Evolutionary conservation across 257 asterid genomes (phyloP).

Genomic region (Plantago major): DNA sequence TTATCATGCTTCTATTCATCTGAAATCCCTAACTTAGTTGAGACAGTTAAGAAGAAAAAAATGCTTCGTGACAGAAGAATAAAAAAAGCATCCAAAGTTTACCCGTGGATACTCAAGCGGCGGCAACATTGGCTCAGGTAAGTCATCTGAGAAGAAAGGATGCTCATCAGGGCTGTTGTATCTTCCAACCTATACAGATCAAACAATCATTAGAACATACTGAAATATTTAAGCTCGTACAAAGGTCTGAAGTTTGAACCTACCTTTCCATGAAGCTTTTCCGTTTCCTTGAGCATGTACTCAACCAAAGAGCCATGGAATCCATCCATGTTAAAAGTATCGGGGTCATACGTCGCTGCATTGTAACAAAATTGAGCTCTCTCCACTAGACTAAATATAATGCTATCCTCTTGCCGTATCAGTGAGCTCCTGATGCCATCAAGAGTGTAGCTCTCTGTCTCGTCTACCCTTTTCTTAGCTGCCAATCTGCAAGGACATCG

Average conservation of each 20-base stretch:
- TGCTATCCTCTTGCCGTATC: constrained; percentile 91
- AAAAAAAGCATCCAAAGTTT: constrained; percentile 3
- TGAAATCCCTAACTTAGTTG: too few relatives aligned
- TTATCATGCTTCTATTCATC: too few relatives aligned
- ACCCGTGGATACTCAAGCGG: constrained; percentile 88
- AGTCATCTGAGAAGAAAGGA: constrained; percentile 72
- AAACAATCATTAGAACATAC: constrained; percentile 5
- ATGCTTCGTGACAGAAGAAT: too few relatives aligned
- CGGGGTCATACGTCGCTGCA: constrained; percentile 58
- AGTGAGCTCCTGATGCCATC: constrained; percentile 82
- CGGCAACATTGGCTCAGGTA: constrained; percentile 68
- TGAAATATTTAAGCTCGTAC: constrained; percentile 1
- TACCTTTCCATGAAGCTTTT: constrained; percentile 89
- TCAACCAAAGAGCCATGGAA: constrained; percentile 78
- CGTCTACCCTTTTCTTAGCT: constrained; percentile 63
- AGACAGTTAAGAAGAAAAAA: too few relatives aligned
- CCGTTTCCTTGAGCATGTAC: constrained; percentile 85
- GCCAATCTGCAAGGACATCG: constrained; percentile 37
- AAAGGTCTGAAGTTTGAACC: neutral
- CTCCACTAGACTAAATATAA: constrained; percentile 81
- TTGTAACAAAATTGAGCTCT: constrained; percentile 86
- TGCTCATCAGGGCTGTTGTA: constrained; percentile 91
- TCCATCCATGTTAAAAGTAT: constrained; percentile 63
- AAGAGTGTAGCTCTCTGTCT: constrained; percentile 69
- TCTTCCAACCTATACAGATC: constrained; percentile 67